Evolutionary conservation across 139 green algal species (phyloP).

Genomic region (Chlamydomonas eustigma): DNA sequence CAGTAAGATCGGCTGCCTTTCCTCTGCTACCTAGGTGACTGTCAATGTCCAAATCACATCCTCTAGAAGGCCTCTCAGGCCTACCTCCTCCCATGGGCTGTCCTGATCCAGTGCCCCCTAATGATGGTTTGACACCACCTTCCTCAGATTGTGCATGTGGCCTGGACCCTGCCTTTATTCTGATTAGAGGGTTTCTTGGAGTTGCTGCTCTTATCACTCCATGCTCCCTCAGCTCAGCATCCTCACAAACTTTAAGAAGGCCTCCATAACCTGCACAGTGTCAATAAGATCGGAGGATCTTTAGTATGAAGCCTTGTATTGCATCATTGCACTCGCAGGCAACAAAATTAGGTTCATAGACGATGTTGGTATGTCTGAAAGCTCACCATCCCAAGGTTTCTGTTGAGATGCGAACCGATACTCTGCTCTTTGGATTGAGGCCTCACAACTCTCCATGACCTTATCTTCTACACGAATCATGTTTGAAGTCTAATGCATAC

Average conservation of each 20-base stretch:
- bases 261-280: constrained; percentile 12
- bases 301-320: too few species aligned
- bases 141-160: not conserved
- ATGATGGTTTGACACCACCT: not conserved
- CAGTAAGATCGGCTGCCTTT: too few species aligned
- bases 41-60: too few species aligned
- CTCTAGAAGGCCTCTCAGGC: too few species aligned
- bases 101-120: not conserved
- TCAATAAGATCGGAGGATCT: too few species aligned
- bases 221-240: constrained; percentile 12
- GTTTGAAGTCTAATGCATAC: too few species aligned
- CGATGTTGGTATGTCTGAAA: not conserved
- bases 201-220: not conserved
- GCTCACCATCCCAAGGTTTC: constrained; percentile 4
- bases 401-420: not conserved
- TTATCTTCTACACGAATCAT: not conserved
- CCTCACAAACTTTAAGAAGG: constrained; percentile 11
- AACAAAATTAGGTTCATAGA: not conserved
- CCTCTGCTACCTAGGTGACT: too few species aligned
- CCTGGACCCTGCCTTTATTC: not conserved
- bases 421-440: not conserved
- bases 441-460: not conserved
- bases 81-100: too few species aligned
- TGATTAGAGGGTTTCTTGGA: not conserved
- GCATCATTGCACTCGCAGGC: too few species aligned